Base-by-base conservation (phyloP, 106 monocot genomes). In the Platanthera guangdongensis region DNA sequence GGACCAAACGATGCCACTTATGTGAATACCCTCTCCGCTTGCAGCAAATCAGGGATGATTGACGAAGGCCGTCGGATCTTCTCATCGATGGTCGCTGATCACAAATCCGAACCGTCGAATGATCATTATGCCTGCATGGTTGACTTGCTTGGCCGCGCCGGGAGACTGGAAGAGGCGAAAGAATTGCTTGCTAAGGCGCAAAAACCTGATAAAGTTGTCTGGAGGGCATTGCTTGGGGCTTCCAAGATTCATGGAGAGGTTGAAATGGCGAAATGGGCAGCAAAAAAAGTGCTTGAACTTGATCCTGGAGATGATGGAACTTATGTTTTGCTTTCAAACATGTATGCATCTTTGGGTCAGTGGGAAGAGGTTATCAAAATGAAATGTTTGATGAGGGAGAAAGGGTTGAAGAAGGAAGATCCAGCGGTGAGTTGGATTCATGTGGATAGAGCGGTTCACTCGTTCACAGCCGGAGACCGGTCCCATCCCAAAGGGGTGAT, bases 361-460 rank as follows among this genome's bases (percentile, higher is more conserved):
- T 94, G 90, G 93, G 19, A 82, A 16, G 79, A 83, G 13, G 88
- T 86, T 18, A 75, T 77, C n/a, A 45, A 49, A 28, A 72, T 88
- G 77, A 88, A 86, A 74, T 77, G 54, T 59, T 18, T 51, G 15
- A 86, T 86, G 83, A 84, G 83, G 45, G 79, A 75, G 49, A 86
- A 84, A 78, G 63, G 71, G 60, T 53, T 90, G 63, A 94, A 82
- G 83, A 94, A 89, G 48, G 39, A 65, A 65, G 90, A 90, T 3
- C 88, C 93, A 10, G 90, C 88, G 2, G 80, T 88, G 81, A 94
- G 79, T 57, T 94, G 93, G 93, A 76, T 90, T 78, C 21, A 90
- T 75, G 78, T 86, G 4, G 71, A 81, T 21, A 83, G 73, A 70
- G 57, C 80, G 63, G 51, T 83, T 9, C 84, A 88, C 57, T 74